phyloP scores from a whole-genome alignment of 2,329 filamentous ascomycete genomes.

The Epichloe hybrida region DNA sequence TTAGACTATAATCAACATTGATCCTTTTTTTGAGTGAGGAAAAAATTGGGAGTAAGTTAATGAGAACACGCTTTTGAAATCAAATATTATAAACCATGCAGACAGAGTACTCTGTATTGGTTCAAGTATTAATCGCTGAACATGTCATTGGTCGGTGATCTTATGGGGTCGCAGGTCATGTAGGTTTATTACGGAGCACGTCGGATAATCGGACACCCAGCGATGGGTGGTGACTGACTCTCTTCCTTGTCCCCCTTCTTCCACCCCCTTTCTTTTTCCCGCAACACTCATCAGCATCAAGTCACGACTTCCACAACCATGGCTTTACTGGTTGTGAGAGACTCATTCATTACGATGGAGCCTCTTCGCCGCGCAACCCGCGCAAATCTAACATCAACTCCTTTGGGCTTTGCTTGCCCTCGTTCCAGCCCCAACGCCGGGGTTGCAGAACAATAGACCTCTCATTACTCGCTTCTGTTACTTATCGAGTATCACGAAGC shows the following conservation, averaged over 20 bases:
- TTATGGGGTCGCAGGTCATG: no score
- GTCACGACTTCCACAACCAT: not conserved
- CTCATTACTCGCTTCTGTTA: slow-evolving; percentile 14
- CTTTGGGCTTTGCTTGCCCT: not conserved
- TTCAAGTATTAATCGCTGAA: no score
- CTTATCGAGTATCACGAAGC: slow-evolving; percentile 10
- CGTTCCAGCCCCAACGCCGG: slow-evolving; percentile 33
- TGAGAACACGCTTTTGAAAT: no score
- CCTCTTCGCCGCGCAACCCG: not conserved
- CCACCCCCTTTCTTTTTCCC: not conserved
- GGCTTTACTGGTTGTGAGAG: not conserved
- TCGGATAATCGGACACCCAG: no score
- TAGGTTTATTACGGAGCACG: no score
- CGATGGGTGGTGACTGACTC: no score
- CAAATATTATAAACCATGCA: no score
- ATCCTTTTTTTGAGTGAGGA: no score
- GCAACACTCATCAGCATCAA: not conserved
- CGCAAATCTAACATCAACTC: not conserved
- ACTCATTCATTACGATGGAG: not conserved
- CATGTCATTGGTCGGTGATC: no score
- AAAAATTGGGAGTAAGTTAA: no score
- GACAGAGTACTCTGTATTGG: no score
- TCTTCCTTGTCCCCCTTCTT: not conserved
- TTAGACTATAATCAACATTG: no score
- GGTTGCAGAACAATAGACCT: slow-evolving; percentile 30